Conservation (phyloP, 2,329 filamentous ascomycete genomes). For the Colletotrichum magnum region DNA sequence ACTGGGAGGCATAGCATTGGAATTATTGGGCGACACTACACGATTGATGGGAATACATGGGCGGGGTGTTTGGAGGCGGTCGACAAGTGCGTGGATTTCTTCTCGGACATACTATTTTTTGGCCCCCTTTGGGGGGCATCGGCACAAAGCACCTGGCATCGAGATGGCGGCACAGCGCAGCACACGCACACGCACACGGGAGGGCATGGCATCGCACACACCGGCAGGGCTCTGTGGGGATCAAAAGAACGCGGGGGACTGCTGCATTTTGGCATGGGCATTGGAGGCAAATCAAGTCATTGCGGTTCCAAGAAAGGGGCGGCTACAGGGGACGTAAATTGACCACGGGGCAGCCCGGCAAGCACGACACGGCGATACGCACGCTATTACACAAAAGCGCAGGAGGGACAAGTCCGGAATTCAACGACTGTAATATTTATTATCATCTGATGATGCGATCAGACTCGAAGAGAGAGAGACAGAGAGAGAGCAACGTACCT, state of each 20-base stretch:
- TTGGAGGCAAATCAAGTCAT: conserved; percentile 13
- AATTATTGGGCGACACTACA: background rate
- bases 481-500: too few species aligned
- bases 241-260: too few species aligned
- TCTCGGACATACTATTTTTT: background rate
- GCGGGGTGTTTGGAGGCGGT: background rate
- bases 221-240: background rate
- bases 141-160: background rate
- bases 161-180: background rate
- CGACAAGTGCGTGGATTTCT: background rate
- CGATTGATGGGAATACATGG: background rate
- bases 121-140: background rate
- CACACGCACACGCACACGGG: background rate
- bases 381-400: background rate
- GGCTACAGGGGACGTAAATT: conserved; percentile 11
- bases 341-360: conserved; percentile 18
- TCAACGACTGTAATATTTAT: too few species aligned
- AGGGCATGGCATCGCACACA: background rate
- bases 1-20: conserved; percentile 27
- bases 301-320: conserved; percentile 5
- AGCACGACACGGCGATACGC: background rate
- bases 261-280: conserved; percentile 1
- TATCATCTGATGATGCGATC: too few species aligned
- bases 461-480: too few species aligned
- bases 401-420: background rate